These are phyloP conservation scores for Corylus heterophylla DNA, from an alignment of 306 rosid genomes.

Conservation along the genomic window DNA sequence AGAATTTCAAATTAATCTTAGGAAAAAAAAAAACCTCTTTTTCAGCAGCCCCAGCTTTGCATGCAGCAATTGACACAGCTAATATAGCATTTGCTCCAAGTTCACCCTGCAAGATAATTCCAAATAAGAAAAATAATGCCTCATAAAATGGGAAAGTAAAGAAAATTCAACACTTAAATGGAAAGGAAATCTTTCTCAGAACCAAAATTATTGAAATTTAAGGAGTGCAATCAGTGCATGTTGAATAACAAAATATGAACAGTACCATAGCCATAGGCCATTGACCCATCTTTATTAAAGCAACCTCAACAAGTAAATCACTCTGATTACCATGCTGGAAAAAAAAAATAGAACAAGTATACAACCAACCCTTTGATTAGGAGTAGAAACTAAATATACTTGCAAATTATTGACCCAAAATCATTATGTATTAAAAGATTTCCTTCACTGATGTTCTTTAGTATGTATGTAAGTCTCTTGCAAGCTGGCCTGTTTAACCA, in stretches of 20 bases:
- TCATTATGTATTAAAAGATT: neutral
- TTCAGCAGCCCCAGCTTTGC: conserved; percentile 94
- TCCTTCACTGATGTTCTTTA: neutral
- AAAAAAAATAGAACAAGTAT: neutral
- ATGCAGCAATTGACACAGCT: conserved; percentile 93
- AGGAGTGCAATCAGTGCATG: neutral
- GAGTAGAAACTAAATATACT: neutral
- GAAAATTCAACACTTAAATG: neutral
- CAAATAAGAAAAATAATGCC: conserved; percentile 11
- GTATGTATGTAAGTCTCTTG: neutral
- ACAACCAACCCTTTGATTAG: neutral
- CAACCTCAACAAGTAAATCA: neutral
- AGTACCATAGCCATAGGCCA: neutral
- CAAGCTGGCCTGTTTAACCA: neutral
- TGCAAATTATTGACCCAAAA: neutral
- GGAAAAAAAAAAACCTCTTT: conserved; percentile 53
- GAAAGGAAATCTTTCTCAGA: neutral
- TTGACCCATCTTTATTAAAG: neutral
- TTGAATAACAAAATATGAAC: neutral
- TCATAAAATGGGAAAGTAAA: conserved; percentile 19
- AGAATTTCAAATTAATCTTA: neutral
- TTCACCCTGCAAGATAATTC: conserved; percentile 57
- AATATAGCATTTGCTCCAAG: conserved; percentile 91
- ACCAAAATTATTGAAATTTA: neutral
- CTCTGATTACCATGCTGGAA: neutral